These are phyloP conservation scores for Leersia perrieri DNA, from an alignment of 176 grass and related monocot species.

Conservation along the genomic window DNA sequence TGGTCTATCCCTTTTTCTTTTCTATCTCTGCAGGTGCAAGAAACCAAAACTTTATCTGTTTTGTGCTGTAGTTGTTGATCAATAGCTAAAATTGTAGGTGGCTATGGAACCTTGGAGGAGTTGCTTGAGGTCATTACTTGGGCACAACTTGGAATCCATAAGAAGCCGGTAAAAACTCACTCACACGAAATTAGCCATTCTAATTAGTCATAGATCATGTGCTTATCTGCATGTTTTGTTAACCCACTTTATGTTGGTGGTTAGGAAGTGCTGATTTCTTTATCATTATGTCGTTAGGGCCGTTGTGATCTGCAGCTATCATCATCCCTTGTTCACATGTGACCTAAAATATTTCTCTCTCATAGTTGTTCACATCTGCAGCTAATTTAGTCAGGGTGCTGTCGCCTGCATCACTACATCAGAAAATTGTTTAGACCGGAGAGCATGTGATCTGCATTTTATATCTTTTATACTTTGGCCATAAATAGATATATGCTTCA, in stretches of 20 bases:
- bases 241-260: conserved; percentile 10
- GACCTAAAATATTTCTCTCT: conserved; percentile 21
- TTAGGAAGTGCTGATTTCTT: not conserved
- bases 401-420: not conserved
- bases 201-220: not conserved
- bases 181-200: not conserved
- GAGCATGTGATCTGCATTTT: conserved; percentile 34
- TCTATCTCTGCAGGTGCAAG: not conserved
- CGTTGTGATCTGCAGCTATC: conserved; percentile 42
- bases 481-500: conserved; percentile 34
- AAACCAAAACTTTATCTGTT: not conserved
- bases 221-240: conserved; percentile 14
- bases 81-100: conserved; percentile 37
- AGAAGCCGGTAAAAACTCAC: conserved; percentile 67
- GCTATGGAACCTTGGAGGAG: conserved; percentile 93
- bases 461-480: conserved; percentile 33
- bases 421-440: conserved; percentile 25
- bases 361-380: not conserved
- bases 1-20: not conserved
- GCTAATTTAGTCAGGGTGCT: conserved; percentile 10
- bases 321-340: conserved; percentile 14
- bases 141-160: conserved; percentile 94
- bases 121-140: conserved; percentile 89
- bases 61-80: not conserved
- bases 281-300: conserved; percentile 38